phyloP scores from a whole-genome alignment of 768 basidiomycete species.

The Trametes villosa region DNA sequence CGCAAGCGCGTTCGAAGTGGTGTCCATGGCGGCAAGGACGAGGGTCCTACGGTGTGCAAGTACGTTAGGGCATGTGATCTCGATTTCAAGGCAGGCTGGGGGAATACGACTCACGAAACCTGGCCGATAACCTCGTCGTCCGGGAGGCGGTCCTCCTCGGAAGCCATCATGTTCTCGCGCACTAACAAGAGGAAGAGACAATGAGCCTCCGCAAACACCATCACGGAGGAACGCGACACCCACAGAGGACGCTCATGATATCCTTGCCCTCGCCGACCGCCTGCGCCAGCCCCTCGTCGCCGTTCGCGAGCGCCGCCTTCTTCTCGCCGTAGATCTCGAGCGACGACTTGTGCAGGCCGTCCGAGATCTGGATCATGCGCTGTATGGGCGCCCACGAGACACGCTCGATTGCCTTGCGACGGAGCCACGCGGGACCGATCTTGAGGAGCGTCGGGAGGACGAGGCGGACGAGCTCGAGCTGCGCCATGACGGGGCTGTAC shows the following conservation, averaged over 20 bases:
- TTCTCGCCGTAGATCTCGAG: conserved; percentile 42
- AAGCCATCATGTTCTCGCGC: conserved; percentile 40
- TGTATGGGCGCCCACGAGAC: conserved; percentile 39
- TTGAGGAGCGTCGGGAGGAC: conserved; percentile 18
- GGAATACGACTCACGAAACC: conserved; percentile 23
- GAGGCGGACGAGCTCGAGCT: not conserved
- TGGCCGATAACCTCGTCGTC: conserved; percentile 43
- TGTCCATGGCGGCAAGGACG: conserved; percentile 32
- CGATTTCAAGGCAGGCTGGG: not conserved
- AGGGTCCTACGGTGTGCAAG: conserved; percentile 20
- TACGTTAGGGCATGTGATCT: not conserved
- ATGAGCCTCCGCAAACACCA: too few relatives aligned
- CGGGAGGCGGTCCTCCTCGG: conserved; percentile 9
- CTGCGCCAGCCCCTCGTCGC: conserved; percentile 37
- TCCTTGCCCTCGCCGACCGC: conserved; percentile 46
- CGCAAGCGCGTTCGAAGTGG: conserved; percentile 30
- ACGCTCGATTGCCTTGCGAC: conserved; percentile 37
- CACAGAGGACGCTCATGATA: conserved; percentile 50
- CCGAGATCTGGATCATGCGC: conserved; percentile 37
- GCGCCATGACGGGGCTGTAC: not conserved
- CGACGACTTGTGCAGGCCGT: conserved; percentile 40
- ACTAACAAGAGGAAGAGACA: conserved; percentile 33
- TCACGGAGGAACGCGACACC: too few relatives aligned
- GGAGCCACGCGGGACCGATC: conserved; percentile 31
- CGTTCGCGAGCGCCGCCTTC: conserved; percentile 38